Evolutionary conservation across 495 filamentous ascomycete genomes (phyloP).

Genomic region (Tuber calosporum): DNA sequence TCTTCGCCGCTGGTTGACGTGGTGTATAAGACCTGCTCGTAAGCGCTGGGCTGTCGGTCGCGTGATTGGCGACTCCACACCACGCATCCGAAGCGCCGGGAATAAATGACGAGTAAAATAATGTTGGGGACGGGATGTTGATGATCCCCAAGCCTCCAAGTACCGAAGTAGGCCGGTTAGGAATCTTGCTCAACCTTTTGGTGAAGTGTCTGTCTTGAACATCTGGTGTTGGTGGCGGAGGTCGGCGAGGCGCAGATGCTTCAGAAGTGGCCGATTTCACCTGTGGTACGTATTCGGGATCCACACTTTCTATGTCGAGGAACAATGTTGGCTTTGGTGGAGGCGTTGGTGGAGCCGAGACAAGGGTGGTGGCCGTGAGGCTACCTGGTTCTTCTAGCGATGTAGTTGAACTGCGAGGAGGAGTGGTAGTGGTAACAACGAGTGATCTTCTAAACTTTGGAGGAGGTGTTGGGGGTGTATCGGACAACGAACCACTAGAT

Average conservation of each 20-base stretch:
- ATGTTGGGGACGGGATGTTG: slow-evolving; percentile 35
- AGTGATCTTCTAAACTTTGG: slow-evolving; percentile 29
- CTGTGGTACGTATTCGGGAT: slow-evolving; percentile 19
- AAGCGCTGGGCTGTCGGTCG: slow-evolving; percentile 35
- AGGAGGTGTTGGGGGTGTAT: slow-evolving; percentile 16
- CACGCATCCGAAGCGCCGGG: slow-evolving; percentile 31
- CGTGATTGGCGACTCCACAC: slow-evolving; percentile 26
- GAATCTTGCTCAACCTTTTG: slow-evolving; percentile 19
- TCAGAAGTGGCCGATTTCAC: slow-evolving; percentile 11
- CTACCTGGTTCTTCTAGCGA: slow-evolving; percentile 35
- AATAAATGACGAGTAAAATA: slow-evolving; percentile 34
- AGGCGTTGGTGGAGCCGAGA: slow-evolving; percentile 36
- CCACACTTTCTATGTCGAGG: slow-evolving; percentile 25
- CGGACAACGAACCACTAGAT: slow-evolving; percentile 19
- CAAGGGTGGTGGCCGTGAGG: slow-evolving; percentile 19
- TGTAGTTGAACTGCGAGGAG: slow-evolving; percentile 37
- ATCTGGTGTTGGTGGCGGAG: slow-evolving; percentile 25
- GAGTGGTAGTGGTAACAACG: slow-evolving; percentile 29
- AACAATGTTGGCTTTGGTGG: slow-evolving; percentile 44
- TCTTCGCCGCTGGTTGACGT: slow-evolving; percentile 32
- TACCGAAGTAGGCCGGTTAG: slow-evolving; percentile 15
- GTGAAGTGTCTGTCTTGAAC: slow-evolving; percentile 18
- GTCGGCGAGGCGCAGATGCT: slow-evolving; percentile 23
- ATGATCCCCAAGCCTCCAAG: slow-evolving; percentile 36
- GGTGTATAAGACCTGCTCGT: slow-evolving; percentile 36